Base-by-base conservation (phyloP, 139 green algal genomes). In the Parachlorella kessleri region DNA sequence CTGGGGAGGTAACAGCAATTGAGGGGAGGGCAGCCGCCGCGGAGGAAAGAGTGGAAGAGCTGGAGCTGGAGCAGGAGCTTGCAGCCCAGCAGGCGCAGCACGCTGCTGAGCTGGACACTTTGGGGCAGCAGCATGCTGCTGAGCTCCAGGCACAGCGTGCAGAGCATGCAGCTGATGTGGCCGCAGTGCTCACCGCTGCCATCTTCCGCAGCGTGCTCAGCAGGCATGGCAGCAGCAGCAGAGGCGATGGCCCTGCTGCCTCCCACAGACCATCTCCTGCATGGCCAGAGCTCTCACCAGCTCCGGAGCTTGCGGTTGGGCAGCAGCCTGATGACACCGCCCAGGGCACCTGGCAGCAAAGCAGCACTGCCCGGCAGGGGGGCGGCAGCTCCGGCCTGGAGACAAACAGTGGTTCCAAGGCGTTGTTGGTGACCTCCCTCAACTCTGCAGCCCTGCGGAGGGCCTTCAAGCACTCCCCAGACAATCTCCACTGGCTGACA, bases 151-250 rank as follows among this genome's bases (percentile, higher is more conserved):
- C 72, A 66, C 35, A 37, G 66, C 66, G 35, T 9, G 70, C 64
- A 18, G n/a, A 6, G 76, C 75, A 80, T 24, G 33, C 33, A 14
- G 64, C 75, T 1, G 75, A 80, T 18, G 64, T 80, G 64, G 40
- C 75, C 0, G 24, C 63, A 1, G 64, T 80, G 37, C 64, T 73
- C 40, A 73, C 75, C 32, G 26, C 23, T 23, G 10, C 75, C 59
- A 79, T 79, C 55, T 79, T 79, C 37, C 28, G 55, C 21, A 38
- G 55, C 1, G 73, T 79, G 63, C 59, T 79, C 37, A 59, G 36
- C 35, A 38, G 6, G 55, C 18, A n/a, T n/a, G 30, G 55, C 73
- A 40, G 37, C 33, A n/a, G 41, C 53, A 41, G 48, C 35, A n/a
- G 3, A 6, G 53, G 6, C 54, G 1, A 8, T 18, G 24, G 70